Conservation (phyloP, 192 early-diverging fungal species). For the Coemansia sp. region DNA sequence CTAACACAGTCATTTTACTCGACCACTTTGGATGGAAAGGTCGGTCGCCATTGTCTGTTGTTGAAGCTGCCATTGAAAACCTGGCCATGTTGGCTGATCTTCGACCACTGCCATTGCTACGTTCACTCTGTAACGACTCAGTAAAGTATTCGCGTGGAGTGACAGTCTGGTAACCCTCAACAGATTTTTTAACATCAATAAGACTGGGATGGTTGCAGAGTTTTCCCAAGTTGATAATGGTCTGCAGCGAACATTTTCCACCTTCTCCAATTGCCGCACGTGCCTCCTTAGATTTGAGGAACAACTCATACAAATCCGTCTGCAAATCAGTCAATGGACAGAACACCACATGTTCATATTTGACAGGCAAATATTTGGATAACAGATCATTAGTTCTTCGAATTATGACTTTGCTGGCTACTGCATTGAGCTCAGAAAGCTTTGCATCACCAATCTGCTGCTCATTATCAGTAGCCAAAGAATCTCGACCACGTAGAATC, state of each 20-base stretch:
- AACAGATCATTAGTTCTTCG: conserved; percentile 94
- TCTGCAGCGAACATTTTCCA: conserved; percentile 82
- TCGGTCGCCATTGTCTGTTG: conserved; percentile 14
- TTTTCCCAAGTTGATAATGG: conserved; percentile 92
- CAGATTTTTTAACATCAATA: conserved; percentile 64
- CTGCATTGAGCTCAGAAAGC: conserved; percentile 75
- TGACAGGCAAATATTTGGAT: conserved; percentile 94
- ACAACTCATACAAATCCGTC: conserved; percentile 77
- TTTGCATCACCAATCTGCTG: conserved; percentile 76
- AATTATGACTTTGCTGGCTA: conserved; percentile 96
- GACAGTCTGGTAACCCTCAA: conserved; percentile 61
- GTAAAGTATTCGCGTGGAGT: conserved; percentile 59
- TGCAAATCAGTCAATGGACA: conserved; percentile 79
- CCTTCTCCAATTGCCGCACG: conserved; percentile 59
- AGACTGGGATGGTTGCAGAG: conserved; percentile 96
- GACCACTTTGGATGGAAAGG: conserved; percentile 67
- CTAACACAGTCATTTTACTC: conserved; percentile 87
- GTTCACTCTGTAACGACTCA: conserved; percentile 15
- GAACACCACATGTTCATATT: conserved; percentile 99
- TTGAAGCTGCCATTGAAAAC: background rate
- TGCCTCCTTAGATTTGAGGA: conserved; percentile 68
- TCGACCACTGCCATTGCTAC: conserved; percentile 2
- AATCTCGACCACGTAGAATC: conserved; percentile 89
- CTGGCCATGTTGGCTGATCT: conserved; percentile 14
- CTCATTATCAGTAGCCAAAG: conserved; percentile 81